A percentile compares a stretch with the other conserved stretches of the same genome.
These are phyloP conservation scores for Backusella sp. DNA, from an alignment of 192 early-diverging fungal genomes.

Conservation along the genomic window DNA sequence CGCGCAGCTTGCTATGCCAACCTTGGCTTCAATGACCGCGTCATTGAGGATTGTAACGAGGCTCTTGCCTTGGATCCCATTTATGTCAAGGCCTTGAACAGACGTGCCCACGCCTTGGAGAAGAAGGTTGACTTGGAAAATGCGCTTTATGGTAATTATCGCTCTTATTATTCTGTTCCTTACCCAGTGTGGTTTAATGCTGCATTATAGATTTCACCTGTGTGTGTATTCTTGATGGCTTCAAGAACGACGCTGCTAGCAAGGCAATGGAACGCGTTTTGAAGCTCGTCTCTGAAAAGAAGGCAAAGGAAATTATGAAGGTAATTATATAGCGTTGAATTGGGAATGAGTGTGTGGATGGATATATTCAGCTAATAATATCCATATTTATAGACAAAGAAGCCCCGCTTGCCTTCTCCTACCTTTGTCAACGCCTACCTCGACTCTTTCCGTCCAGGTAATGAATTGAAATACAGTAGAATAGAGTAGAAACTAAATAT, in stretches of 20 bases:
- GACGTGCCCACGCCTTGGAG: constrained; percentile 59
- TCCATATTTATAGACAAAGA: constrained; percentile 33
- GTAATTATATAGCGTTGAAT: not conserved
- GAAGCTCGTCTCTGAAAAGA: constrained; percentile 72
- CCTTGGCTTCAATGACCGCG: constrained; percentile 63
- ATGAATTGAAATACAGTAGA: not conserved
- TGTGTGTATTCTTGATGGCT: constrained; percentile 92
- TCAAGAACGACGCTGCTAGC: constrained; percentile 80
- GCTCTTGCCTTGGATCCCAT: constrained; percentile 77
- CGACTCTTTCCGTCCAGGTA: constrained; percentile 79
- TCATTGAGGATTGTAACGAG: constrained; percentile 82
- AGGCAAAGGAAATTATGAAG: constrained; percentile 74
- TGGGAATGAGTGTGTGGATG: not conserved
- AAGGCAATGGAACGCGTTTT: constrained; percentile 84
- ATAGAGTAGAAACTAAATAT: not conserved
- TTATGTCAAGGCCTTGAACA: constrained; percentile 78
- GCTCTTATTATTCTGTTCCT: not conserved
- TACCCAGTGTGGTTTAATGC: not conserved
- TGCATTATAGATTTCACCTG: constrained; percentile 74
- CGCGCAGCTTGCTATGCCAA: constrained; percentile 91
- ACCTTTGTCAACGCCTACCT: constrained; percentile 92
- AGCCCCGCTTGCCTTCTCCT: constrained; percentile 71
- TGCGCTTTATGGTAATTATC: constrained; percentile 46
- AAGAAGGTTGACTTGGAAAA: constrained; percentile 45
- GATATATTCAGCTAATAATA: not conserved